A percentile compares a stretch with the other conserved stretches of the same genome.
Evolutionary conservation across 2,329 filamentous ascomycete genomes (phyloP).

Genomic region (Paraphaeosphaeria sporulosa): DNA sequence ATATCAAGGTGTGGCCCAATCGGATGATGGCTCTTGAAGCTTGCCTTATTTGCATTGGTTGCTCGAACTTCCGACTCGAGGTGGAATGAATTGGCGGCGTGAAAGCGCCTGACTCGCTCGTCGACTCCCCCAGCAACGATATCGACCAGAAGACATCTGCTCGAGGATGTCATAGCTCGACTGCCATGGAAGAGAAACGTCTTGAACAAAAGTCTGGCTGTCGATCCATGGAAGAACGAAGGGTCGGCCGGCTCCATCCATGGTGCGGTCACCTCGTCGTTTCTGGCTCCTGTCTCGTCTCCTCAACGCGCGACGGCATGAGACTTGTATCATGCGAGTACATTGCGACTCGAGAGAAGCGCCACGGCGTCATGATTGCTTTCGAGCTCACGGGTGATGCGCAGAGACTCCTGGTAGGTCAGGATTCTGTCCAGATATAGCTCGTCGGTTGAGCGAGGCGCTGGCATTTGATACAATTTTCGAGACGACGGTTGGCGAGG

Average conservation of each 20-base stretch:
- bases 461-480: not conserved
- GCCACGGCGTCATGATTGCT: conserved; percentile 81
- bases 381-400: conserved; percentile 91
- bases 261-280: too few species aligned
- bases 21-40: not conserved
- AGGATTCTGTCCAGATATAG: not conserved
- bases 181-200: conserved; percentile 55
- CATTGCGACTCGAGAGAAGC: conserved; percentile 89
- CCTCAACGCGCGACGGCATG: conserved; percentile 97
- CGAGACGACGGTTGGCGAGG: not conserved
- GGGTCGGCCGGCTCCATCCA: too few species aligned
- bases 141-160: too few species aligned
- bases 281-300: too few species aligned
- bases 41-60: not conserved
- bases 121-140: too few species aligned
- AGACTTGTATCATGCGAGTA: conserved; percentile 98
- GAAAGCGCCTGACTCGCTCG: too few species aligned
- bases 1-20: not conserved
- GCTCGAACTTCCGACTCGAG: not conserved
- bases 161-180: too few species aligned
- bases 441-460: not conserved
- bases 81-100: not conserved
- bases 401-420: conserved; percentile 70
- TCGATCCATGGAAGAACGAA: too few species aligned
- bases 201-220: too few species aligned